phyloP scores from a whole-genome alignment of 2,329 filamentous ascomycete species.

The Claviceps cyperi region DNA sequence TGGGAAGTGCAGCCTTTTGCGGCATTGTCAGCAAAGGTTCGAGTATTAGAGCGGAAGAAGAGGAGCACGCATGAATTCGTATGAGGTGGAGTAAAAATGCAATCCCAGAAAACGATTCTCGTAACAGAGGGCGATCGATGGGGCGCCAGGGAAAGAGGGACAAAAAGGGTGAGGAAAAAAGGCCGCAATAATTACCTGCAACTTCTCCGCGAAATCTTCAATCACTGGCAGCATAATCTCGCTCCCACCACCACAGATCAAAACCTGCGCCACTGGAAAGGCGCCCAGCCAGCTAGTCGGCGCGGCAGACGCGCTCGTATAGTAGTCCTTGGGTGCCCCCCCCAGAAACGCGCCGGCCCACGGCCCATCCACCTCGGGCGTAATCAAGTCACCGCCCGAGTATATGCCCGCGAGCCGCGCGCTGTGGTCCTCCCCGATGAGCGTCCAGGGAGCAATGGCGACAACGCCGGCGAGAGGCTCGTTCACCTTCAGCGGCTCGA shows the following conservation, averaged over 20 bases:
- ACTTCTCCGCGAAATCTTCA: constrained; percentile 8
- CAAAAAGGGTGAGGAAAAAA: background rate
- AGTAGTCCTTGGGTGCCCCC: constrained; percentile 7
- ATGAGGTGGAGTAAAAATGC: too few relatives aligned
- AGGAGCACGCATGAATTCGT: background rate
- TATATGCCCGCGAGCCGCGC: constrained; percentile 5
- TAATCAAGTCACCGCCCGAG: constrained; percentile 9
- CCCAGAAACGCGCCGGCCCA: constrained; percentile 9
- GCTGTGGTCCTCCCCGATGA: constrained; percentile 6
- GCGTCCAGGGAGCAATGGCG: constrained; percentile 10
- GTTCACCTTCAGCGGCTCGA: constrained; percentile 7
- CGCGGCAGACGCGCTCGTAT: constrained; percentile 8
- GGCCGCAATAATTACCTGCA: constrained; percentile 6
- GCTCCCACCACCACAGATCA: constrained; percentile 8
- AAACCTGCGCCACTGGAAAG: constrained; percentile 8
- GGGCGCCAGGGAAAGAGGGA: background rate
- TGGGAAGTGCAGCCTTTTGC: constrained; percentile 7
- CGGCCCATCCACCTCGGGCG: constrained; percentile 4
- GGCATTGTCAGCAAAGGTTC: background rate
- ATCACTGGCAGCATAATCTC: constrained; percentile 11
- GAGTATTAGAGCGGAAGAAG: background rate
- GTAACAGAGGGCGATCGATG: too few relatives aligned
- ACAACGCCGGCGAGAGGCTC: constrained; percentile 8
- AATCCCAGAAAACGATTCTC: too few relatives aligned
- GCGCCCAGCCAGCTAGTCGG: constrained; percentile 10